Evolutionary conservation across 441 rosid genomes (phyloP), one percentile per base, ranked within the genome.

Genomic region (Mallotus japonicus): DNA sequence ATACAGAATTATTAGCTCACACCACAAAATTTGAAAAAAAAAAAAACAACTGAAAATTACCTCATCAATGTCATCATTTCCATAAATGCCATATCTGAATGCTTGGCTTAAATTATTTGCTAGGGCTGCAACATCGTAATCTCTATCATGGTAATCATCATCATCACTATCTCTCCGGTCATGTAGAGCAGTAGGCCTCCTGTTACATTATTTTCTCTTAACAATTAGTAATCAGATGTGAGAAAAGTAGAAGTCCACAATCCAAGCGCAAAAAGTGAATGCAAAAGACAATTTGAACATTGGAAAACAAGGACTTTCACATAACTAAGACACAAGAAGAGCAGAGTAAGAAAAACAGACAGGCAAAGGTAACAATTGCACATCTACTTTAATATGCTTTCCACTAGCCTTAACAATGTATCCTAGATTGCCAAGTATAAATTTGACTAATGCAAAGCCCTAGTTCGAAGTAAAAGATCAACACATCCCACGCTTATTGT

Each of bases 131-230:
- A 91, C 98, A 83, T 92, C 97, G 78, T 89, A 95, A 80, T 95
- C 98, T 82, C 98, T 88, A 79, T 95, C 97, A 62, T 88, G 98
- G 79, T 90, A 91, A 84, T 91, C 98, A 79, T 91, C 99, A 69
- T 95, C 99, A 79, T 91, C 97, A 58, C 99, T 95, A 77, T 95
- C 98, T 83, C 95, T 90, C 61, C 91, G 91, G 74, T 95, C 98
- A 64, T 87, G 97, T 66, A 90, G 84, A 44, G 95, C 88, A 24
- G 96, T 89, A 59, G 98, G 99, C 79, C 97, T 87, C 95, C 99
- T 95, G 91, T 78, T 74, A 75, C 57, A 63, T n/a, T 47, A 56
- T 46, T 44, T 9, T 2, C 49, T 22, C 15, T 6, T 40, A 28
- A 11, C 28, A 57, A 15, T 24, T 16, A 66, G 60, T 40, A 51